These are phyloP conservation scores for Geranium incanum DNA, from an alignment of 441 rosid genomes.

Conservation along the genomic window DNA sequence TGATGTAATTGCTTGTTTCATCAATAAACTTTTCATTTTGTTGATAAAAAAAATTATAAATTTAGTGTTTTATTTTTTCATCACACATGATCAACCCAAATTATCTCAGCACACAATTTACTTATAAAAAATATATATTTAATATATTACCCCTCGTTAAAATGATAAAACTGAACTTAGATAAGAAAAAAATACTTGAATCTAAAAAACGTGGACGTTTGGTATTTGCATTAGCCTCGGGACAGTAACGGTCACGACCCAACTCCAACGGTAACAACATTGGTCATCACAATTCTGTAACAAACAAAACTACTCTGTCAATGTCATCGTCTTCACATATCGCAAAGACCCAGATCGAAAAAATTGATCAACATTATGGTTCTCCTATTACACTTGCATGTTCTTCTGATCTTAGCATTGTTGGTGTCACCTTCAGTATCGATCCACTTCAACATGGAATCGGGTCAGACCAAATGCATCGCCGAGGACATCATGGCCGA, in stretches of 20 bases:
- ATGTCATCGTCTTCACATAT: not conserved
- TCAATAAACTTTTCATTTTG: no score
- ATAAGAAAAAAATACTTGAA: no score
- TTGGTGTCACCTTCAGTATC: constrained; percentile 36
- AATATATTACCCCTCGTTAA: no score
- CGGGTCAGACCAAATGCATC: constrained; percentile 68
- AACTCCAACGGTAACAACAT: not conserved
- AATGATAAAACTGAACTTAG: no score
- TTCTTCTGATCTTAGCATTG: constrained; percentile 26
- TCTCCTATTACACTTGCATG: constrained; percentile 14
- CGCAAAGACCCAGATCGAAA: not conserved
- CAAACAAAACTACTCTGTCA: not conserved
- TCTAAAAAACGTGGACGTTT: not conserved
- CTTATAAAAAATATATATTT: no score
- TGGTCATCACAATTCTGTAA: not conserved
- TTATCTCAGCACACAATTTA: no score
- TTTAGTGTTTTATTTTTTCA: no score
- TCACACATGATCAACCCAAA: no score
- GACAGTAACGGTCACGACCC: not conserved
- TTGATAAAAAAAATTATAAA: no score
- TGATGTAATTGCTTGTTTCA: no score
- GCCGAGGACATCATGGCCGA: constrained; percentile 55
- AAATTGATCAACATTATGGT: constrained; percentile 20
- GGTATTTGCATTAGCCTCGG: not conserved
- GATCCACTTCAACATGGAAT: constrained; percentile 45